A percentile compares a stretch with the other conserved stretches of the same genome.
Evolutionary conservation across 371 early-diverging fungal genomes (phyloP).

Genomic region (Mucor lusitanicus): DNA sequence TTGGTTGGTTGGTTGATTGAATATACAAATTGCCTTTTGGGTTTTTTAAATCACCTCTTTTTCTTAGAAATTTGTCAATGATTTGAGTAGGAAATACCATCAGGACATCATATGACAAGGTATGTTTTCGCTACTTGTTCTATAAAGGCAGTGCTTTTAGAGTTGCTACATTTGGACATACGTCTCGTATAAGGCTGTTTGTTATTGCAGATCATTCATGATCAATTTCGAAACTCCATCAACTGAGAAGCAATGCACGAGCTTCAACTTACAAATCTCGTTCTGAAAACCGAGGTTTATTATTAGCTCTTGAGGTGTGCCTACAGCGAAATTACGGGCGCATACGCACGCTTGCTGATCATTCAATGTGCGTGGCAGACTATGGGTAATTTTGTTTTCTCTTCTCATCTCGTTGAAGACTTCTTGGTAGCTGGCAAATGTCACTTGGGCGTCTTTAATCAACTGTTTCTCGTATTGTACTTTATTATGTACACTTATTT

Average conservation of each 20-base stretch:
- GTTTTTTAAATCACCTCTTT: neutral
- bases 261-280: neutral
- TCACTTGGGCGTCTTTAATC: no score
- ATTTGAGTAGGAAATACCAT: neutral
- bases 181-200: neutral
- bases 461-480: no score
- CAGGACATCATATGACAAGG: neutral
- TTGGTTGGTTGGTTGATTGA: neutral
- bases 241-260: neutral
- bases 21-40: neutral
- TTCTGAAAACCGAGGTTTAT: neutral
- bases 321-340: no score
- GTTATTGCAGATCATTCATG: conserved; percentile 1
- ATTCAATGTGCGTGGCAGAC: no score
- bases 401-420: no score
- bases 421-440: no score
- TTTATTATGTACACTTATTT: no score
- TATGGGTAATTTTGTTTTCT: no score
- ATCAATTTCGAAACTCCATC: neutral
- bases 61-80: neutral
- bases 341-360: no score
- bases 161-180: neutral
- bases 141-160: neutral
- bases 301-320: no score
- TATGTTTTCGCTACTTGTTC: neutral